Conservation (phyloP, 495 filamentous ascomycete genomes). For the Aspergillus carlsbadensis region DNA sequence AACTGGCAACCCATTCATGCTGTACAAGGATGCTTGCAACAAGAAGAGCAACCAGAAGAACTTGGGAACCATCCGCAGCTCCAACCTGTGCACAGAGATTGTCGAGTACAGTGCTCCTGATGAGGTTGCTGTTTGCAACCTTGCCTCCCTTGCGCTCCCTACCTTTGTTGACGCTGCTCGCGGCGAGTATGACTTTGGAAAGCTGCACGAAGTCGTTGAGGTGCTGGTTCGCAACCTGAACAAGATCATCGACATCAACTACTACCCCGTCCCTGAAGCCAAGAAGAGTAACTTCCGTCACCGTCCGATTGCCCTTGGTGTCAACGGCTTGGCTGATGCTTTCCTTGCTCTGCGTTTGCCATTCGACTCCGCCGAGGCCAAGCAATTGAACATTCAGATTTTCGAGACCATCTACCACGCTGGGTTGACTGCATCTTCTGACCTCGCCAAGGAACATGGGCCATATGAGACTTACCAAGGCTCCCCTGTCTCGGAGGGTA, state of each 20-base stretch:
- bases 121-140: slow-evolving; percentile 97
- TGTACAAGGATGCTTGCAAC: slow-evolving; percentile 99
- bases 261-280: slow-evolving; percentile 95
- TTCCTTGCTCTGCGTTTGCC: slow-evolving; percentile 96
- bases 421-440: slow-evolving; percentile 82
- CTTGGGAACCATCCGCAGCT: slow-evolving; percentile 94
- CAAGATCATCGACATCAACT: slow-evolving; percentile 95
- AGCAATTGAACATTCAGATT: slow-evolving; percentile 93
- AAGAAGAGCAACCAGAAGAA: slow-evolving; percentile 99
- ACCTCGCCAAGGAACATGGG: slow-evolving; percentile 79
- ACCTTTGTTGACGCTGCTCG: slow-evolving; percentile 80
- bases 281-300: slow-evolving; percentile 92
- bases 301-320: slow-evolving; percentile 90
- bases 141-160: slow-evolving; percentile 90
- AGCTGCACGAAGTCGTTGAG: slow-evolving; percentile 88
- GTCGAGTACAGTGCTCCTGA: slow-evolving; percentile 95
- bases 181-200: slow-evolving; percentile 88
- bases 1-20: slow-evolving; percentile 98
- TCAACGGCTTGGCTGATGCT: slow-evolving; percentile 97
- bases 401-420: slow-evolving; percentile 99
- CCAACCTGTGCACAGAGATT: slow-evolving; percentile 98
- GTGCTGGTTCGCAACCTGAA: slow-evolving; percentile 92
- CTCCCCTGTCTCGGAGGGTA: slow-evolving; percentile 90
- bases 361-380: slow-evolving; percentile 92
- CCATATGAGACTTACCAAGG: slow-evolving; percentile 88